Evolutionary conservation across 2,329 filamentous ascomycete species (phyloP), one percentile per base, ranked within the genome.

Genomic region (Madurella mycetomatis): DNA sequence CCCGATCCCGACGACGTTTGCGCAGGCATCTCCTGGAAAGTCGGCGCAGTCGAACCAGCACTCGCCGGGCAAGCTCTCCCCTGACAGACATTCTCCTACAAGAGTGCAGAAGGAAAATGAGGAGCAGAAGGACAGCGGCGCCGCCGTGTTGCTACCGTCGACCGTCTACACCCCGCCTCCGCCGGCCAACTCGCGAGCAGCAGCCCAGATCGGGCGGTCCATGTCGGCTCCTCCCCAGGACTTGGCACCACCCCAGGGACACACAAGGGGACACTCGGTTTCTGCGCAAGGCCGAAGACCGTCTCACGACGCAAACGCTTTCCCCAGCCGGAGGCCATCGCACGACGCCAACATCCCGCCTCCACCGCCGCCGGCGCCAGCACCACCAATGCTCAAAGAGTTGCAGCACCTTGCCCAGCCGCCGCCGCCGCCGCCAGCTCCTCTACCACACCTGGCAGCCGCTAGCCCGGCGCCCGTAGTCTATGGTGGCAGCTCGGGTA

Each of bases 351-450:
- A 69, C 41, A 68, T 78, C 19, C 76, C 77, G 0, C 79, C 76
- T 0, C 76, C 77, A 1, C 79, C 79, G 0, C 79, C 80, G 0
- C 80, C 81, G 0, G 76, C 80, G 1, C 75, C 81, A 0, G 76
- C 79, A 1, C 75, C 80, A 4, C 77, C 80, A 0, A 73, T 85
- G 58, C 66, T 86, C 37, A 83, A 79, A 67, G 82, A 86, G 66
- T 74, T 86, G 11, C 80, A 83, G 60, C 83, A 86, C 66, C 68
- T 86, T 25, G 81, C 81, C 18, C 73, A 70, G 19, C 82, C 82
- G 1, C 83, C 83, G 1, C 82, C 83, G 0, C 83, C 83, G 0
- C 83, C 83, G 1, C 83, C 82, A 0, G 77, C 81, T 1, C 83
- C 83, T 1, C 68, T 84, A 4, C 79, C 79, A 0, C 70, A 76